A percentile compares a stretch with the other conserved stretches of the same genome.
These are phyloP conservation scores for Pistacia integerrima DNA, from an alignment of 345 rosid species.

Conservation along the genomic window DNA sequence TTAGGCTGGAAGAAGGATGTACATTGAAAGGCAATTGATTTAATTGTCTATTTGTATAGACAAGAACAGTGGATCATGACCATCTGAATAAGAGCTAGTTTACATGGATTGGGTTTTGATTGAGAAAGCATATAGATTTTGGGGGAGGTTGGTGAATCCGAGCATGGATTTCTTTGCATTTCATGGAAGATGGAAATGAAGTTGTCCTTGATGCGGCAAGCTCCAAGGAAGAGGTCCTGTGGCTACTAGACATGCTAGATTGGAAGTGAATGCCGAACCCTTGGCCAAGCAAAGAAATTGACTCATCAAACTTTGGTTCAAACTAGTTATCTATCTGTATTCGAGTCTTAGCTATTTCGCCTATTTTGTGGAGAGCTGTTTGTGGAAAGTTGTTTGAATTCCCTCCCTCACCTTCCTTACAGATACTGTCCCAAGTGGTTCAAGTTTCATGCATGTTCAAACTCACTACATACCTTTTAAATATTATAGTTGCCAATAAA, in stretches of 20 bases:
- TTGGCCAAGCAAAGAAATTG: background rate
- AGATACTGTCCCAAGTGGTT: background rate
- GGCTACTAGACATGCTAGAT: conserved; percentile 92
- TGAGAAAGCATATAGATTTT: background rate
- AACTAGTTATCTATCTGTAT: background rate
- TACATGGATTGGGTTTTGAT: background rate
- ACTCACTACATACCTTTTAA: conserved; percentile 20
- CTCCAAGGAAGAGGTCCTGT: conserved; percentile 83
- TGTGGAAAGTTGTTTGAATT: conserved; percentile 11
- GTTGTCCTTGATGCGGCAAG: conserved; percentile 67
- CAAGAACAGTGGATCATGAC: background rate
- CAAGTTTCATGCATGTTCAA: conserved; percentile 9
- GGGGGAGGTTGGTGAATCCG: conserved; percentile 10
- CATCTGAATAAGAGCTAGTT: background rate
- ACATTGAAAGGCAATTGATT: background rate
- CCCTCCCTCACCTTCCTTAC: background rate
- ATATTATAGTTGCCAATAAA: conserved; percentile 19
- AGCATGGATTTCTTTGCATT: conserved; percentile 61
- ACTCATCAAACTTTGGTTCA: background rate
- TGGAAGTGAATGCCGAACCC: conserved; percentile 63
- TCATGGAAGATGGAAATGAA: conserved; percentile 46
- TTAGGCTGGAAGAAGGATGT: background rate
- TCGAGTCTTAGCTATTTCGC: background rate
- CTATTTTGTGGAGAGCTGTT: background rate
- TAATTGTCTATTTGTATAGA: background rate